These are phyloP conservation scores for Tubosaeta sp. DNA, from an alignment of 768 basidiomycete genomes.

Conservation along the genomic window DNA sequence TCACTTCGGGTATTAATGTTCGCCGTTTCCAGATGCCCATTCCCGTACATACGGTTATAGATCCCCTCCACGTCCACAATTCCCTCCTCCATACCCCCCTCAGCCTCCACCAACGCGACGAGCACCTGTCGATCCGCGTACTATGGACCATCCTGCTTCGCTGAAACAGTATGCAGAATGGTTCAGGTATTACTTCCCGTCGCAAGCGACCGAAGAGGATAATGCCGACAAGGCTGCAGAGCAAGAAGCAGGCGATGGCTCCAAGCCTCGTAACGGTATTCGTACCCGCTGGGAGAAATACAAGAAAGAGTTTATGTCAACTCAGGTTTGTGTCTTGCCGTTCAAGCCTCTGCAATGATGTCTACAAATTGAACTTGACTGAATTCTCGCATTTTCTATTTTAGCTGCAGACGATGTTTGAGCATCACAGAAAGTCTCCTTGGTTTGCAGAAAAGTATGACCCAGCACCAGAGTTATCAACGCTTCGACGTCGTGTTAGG, in stretches of 20 bases:
- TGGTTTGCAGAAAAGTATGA: conserved; percentile 99
- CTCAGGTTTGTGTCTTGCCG: conserved; percentile 63
- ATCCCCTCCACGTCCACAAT: conserved; percentile 60
- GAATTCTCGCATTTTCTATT: conserved; percentile 35
- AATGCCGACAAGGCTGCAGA: conserved; percentile 80
- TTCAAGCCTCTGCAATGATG: conserved; percentile 8
- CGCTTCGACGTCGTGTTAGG: conserved; percentile 72
- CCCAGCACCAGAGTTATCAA: conserved; percentile 62
- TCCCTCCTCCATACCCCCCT: conserved; percentile 34
- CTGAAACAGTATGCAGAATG: conserved; percentile 86
- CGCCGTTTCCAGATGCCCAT: conserved; percentile 49
- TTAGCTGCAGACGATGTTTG: conserved; percentile 94
- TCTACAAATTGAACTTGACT: conserved; percentile 15
- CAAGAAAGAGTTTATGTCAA: conserved; percentile 83
- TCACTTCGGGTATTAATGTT: conserved; percentile 4
- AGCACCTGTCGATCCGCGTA: conserved; percentile 73
- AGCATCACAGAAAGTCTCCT: conserved; percentile 90
- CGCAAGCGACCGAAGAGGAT: conserved; percentile 79
- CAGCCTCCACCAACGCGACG: conserved; percentile 48
- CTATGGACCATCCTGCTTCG: conserved; percentile 75
- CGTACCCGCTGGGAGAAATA: conserved; percentile 88
- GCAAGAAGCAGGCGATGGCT: conserved; percentile 76
- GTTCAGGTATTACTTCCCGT: conserved; percentile 75
- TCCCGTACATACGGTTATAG: conserved; percentile 61
- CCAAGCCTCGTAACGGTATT: conserved; percentile 82